phyloP scores from a whole-genome alignment of 305 asterid genomes.

The Fraxinus nigra region DNA sequence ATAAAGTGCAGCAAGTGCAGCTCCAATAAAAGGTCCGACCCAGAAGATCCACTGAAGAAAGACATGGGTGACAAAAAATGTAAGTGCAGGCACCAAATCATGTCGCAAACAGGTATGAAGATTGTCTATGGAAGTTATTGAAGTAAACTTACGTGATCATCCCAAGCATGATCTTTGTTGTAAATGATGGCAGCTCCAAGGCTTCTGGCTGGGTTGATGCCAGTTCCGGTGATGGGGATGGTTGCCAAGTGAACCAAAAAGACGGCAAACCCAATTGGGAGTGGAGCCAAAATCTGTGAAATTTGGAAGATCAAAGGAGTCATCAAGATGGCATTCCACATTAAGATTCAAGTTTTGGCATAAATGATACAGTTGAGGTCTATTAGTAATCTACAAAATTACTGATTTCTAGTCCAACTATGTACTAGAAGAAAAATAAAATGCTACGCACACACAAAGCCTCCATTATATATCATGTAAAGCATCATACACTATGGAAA shows the following conservation, averaged over 20 bases:
- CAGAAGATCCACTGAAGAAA: slow-evolving; percentile 69
- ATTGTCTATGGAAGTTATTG: neutral
- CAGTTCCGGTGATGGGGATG: slow-evolving; percentile 70
- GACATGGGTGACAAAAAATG: neutral
- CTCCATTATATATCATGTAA: too few species aligned
- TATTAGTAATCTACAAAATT: neutral
- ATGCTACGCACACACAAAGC: too few species aligned
- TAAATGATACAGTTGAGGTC: too few species aligned
- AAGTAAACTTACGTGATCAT: slow-evolving; percentile 53
- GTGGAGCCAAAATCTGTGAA: slow-evolving; percentile 68
- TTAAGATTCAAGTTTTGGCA: neutral
- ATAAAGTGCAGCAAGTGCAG: slow-evolving; percentile 76
- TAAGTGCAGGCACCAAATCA: neutral
- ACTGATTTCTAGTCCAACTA: too few species aligned
- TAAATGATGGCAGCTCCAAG: slow-evolving; percentile 70
- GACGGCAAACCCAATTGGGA: slow-evolving; percentile 72
- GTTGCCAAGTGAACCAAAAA: slow-evolving; percentile 79
- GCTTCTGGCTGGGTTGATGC: slow-evolving; percentile 72
- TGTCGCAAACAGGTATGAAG: neutral
- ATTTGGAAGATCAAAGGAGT: neutral
- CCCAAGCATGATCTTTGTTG: slow-evolving; percentile 68
- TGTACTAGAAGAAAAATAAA: too few species aligned
- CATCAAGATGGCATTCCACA: neutral
- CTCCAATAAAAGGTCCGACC: slow-evolving; percentile 83
- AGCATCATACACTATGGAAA: too few species aligned